These are phyloP conservation scores for Auricularia cornea DNA, from an alignment of 768 basidiomycete species.

Conservation along the genomic window DNA sequence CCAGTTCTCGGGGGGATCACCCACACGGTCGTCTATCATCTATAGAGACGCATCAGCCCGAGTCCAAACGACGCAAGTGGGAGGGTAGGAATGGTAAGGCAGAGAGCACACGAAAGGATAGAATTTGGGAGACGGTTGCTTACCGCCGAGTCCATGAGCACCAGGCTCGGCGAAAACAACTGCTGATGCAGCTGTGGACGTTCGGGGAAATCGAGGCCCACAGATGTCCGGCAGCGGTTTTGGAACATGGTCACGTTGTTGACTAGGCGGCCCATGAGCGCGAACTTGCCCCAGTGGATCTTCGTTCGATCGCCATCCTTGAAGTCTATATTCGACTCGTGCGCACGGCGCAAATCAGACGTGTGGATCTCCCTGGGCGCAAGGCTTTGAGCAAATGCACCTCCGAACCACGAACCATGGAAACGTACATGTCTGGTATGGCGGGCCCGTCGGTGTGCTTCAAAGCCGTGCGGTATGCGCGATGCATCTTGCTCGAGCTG, in stretches of 20 bases:
- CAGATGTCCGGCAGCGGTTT: constrained; percentile 50
- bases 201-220: constrained; percentile 55
- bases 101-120: neutral
- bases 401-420: no score
- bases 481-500: constrained; percentile 71
- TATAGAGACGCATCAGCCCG: neutral
- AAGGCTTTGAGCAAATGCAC: no score
- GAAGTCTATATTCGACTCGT: constrained; percentile 76
- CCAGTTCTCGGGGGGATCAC: neutral
- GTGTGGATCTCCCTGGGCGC: constrained; percentile 74
- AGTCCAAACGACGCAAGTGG: neutral
- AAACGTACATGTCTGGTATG: constrained; percentile 59
- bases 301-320: constrained; percentile 53
- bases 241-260: constrained; percentile 72
- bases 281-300: constrained; percentile 96
- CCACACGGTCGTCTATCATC: neutral
- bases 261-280: constrained; percentile 84
- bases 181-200: constrained; percentile 46
- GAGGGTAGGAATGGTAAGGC: neutral
- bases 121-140: no score
- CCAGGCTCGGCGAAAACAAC: constrained; percentile 32
- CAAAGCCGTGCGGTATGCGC: constrained; percentile 85
- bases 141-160: constrained; percentile 67
- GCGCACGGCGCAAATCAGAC: constrained; percentile 78
- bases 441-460: constrained; percentile 77